Evolutionary conservation across 352 stramenopile species (phyloP), one percentile per base, ranked within the genome.

Genomic region (Phytophthora quininea): DNA sequence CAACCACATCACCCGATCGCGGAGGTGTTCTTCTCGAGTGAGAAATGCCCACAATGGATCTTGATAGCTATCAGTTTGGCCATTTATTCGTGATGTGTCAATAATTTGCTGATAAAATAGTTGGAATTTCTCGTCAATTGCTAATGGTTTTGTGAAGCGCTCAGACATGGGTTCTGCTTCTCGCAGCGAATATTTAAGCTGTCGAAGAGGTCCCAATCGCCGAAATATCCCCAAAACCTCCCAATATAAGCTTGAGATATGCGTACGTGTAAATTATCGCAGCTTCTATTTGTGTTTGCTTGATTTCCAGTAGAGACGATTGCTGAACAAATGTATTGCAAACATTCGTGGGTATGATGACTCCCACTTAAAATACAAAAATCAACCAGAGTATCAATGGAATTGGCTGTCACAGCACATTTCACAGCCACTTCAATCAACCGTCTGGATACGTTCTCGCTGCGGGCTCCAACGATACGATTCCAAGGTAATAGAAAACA

Each of bases 191-290:
- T 70, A 47, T 53, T 67, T 67, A 49, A 80, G 67, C 31, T 65
- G 48, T 12, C 65, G 47, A 8, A 63, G 40, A 62, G 63, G n/a
- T 10, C 72, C 64, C 19, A 79, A 27, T 15, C 57, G 60, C 14
- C 62, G 57, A 27, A 80, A 32, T 40, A 80, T 64, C 9, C 50
- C 54, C 29, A 72, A 32, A 14, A 67, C 62, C 47, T 83, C 75
- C 72, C 49, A 32, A 80, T 51, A 56, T 74, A 74, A 1, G 38
- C 37, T 58, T 80, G 69, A 46, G 61, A 78, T 8, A 64, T 47
- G 3, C 63, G 40, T 29, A 73, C 64, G 15, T 82, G 71, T 5
- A 73, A 14, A 51, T 54, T 56, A 15, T 68, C 4, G 29, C 14
- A 10, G 2, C 19, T 12, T 12, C 3, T 5, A 46, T 10, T 46